These are phyloP conservation scores for Crotalaria pallida DNA, from an alignment of 306 rosid species.

Conservation along the genomic window DNA sequence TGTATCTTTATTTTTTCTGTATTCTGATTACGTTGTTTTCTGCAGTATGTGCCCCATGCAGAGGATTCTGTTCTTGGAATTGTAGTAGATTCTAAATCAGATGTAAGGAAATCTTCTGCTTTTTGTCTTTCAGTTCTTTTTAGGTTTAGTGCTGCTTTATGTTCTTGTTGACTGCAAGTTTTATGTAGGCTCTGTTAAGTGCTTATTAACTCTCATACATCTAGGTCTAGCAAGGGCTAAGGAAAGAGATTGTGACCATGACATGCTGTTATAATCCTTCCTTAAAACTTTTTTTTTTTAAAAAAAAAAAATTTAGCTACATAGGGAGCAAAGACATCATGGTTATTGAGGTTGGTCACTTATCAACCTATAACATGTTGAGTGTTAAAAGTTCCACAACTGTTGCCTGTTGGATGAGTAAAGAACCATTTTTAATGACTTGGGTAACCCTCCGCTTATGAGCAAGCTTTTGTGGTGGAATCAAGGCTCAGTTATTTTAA, in stretches of 20 bases:
- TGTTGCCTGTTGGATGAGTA: too few species aligned
- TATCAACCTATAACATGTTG: not conserved
- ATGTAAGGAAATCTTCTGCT: constrained; percentile 53
- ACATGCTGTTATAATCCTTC: not conserved
- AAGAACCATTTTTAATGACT: too few species aligned
- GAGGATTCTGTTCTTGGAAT: constrained; percentile 90
- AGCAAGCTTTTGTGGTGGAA: too few species aligned
- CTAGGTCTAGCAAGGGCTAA: not conserved
- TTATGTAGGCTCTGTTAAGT: not conserved
- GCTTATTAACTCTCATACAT: not conserved
- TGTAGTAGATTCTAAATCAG: constrained; percentile 74
- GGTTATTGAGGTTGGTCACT: not conserved
- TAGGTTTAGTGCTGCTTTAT: not conserved
- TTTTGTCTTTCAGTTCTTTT: not conserved
- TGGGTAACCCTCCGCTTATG: too few species aligned
- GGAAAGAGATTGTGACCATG: not conserved
- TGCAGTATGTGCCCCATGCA: constrained; percentile 80
- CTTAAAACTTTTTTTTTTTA: not conserved
- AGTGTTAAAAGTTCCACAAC: too few species aligned
- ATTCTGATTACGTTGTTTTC: constrained; percentile 8
- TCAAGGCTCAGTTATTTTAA: too few species aligned
- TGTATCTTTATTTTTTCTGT: not conserved
- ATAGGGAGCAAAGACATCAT: not conserved
- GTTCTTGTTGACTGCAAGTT: not conserved
- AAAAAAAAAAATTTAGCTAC: too few species aligned